Percentiles rank a stretch among this genome's conserved stretches.
These are phyloP conservation scores for Coriaria nepalensis DNA, from an alignment of 306 rosid genomes.

Conservation along the genomic window DNA sequence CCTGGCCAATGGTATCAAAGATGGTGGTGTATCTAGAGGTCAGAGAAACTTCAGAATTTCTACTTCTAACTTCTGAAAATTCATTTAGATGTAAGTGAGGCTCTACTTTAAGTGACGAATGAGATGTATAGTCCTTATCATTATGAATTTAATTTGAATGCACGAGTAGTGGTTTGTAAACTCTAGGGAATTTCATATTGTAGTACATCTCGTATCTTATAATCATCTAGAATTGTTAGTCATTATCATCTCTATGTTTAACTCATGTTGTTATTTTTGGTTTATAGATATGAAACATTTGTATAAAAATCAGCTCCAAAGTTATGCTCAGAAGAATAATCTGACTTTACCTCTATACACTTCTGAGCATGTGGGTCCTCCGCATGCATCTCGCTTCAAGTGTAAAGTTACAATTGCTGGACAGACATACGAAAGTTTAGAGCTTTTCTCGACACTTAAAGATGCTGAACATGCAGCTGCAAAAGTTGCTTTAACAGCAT, in stretches of 20 bases:
- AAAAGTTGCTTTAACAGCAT: conserved; percentile 48
- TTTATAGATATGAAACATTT: conserved; percentile 34
- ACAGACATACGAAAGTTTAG: conserved; percentile 42
- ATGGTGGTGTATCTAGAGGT: conserved; percentile 15
- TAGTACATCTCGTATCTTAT: not conserved
- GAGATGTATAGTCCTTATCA: too few relatives aligned
- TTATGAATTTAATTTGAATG: too few relatives aligned
- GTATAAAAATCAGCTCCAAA: conserved; percentile 60
- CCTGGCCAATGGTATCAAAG: conserved; percentile 10
- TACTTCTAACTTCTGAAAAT: not conserved
- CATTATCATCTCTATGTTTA: not conserved
- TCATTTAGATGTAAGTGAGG: conserved; percentile 2
- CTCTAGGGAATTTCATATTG: too few relatives aligned
- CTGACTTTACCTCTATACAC: conserved; percentile 45
- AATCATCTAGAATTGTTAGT: not conserved
- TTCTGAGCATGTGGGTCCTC: conserved; percentile 69
- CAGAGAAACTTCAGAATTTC: conserved; percentile 12
- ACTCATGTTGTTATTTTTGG: conserved; percentile 1
- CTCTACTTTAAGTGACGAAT: too few relatives aligned
- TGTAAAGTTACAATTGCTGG: conserved; percentile 56
- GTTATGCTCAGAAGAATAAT: conserved; percentile 48
- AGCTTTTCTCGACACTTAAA: conserved; percentile 41
- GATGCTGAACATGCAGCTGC: conserved; percentile 93
- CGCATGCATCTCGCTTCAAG: conserved; percentile 55
- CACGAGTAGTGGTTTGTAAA: too few relatives aligned